Percentiles rank a stretch among this genome's conserved stretches.
phyloP scores from a whole-genome alignment of 2,329 filamentous ascomycete genomes.

The Amesomyces nigricolor region DNA sequence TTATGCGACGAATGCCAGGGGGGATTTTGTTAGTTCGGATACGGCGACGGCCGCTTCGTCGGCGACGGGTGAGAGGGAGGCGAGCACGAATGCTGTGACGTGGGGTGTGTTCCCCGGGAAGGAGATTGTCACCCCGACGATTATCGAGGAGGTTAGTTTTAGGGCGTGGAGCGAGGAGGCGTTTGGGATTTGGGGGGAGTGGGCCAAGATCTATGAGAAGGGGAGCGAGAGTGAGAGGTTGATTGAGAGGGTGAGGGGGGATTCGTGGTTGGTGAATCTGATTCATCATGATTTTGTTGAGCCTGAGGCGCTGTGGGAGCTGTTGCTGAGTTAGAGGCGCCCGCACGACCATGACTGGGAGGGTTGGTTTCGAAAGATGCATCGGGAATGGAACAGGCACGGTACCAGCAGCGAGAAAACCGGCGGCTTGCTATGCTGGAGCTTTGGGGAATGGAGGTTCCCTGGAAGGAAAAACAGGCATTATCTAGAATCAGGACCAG shows the following conservation, averaged over 20 bases:
- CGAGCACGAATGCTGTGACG: slow-evolving; percentile 84
- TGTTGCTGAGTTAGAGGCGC: slow-evolving; percentile 43
- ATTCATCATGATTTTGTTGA: slow-evolving; percentile 77
- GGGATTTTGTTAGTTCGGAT: slow-evolving; percentile 73
- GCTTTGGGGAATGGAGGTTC: background rate
- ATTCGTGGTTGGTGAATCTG: slow-evolving; percentile 85
- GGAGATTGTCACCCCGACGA: slow-evolving; percentile 93
- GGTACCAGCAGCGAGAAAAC: no score
- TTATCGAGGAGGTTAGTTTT: slow-evolving; percentile 94
- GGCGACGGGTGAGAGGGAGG: slow-evolving; percentile 25
- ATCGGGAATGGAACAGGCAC: no score
- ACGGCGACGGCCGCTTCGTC: slow-evolving; percentile 28
- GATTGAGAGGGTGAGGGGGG: slow-evolving; percentile 60
- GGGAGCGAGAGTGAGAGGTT: slow-evolving; percentile 66
- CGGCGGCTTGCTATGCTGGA: no score
- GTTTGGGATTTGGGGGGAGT: slow-evolving; percentile 91
- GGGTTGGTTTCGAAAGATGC: background rate
- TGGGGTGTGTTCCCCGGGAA: slow-evolving; percentile 96
- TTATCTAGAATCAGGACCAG: no score
- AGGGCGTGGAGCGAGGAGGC: slow-evolving; percentile 92
- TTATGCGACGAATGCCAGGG: slow-evolving; percentile 74
- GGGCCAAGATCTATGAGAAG: slow-evolving; percentile 80
- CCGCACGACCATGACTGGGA: background rate
- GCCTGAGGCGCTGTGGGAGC: slow-evolving; percentile 64
- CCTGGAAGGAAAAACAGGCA: no score